phyloP scores from a whole-genome alignment of 148 eudicot species.

The Euryodendron excelsum region DNA sequence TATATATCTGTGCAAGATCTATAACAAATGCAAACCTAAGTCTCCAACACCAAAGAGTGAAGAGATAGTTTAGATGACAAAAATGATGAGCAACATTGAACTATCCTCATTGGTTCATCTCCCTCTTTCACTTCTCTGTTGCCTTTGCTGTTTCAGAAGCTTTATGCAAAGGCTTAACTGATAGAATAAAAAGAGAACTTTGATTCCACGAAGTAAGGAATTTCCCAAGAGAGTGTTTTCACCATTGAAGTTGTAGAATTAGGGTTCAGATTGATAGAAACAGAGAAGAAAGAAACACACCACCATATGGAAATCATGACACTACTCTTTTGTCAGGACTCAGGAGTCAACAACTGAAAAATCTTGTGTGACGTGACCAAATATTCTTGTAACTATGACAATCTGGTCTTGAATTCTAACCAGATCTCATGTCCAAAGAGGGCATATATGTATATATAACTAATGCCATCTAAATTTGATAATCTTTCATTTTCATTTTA shows the following conservation, averaged over 20 bases:
- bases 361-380: slow-evolving; percentile 38
- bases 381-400: slow-evolving; percentile 24
- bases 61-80: neutral
- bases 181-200: neutral
- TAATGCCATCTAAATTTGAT: no score
- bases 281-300: no score
- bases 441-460: neutral
- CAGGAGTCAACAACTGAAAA: slow-evolving; percentile 36
- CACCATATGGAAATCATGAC: neutral
- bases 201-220: neutral
- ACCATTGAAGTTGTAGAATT: slow-evolving; percentile 9
- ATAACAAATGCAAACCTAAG: no score
- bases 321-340: neutral
- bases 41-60: no score
- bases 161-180: slow-evolving; percentile 25
- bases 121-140: neutral
- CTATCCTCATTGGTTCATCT: slow-evolving; percentile 7
- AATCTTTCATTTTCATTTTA: no score
- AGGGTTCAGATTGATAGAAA: slow-evolving; percentile 4
- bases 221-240: neutral
- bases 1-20: no score
- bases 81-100: slow-evolving; percentile 9
- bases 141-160: slow-evolving; percentile 16
- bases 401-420: slow-evolving; percentile 10
- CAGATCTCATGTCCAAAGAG: neutral